A percentile compares a stretch with the other conserved stretches of the same genome.
Evolutionary conservation across 164 flowering plant species (phyloP).

Genomic region (Houttuynia cordata): DNA sequence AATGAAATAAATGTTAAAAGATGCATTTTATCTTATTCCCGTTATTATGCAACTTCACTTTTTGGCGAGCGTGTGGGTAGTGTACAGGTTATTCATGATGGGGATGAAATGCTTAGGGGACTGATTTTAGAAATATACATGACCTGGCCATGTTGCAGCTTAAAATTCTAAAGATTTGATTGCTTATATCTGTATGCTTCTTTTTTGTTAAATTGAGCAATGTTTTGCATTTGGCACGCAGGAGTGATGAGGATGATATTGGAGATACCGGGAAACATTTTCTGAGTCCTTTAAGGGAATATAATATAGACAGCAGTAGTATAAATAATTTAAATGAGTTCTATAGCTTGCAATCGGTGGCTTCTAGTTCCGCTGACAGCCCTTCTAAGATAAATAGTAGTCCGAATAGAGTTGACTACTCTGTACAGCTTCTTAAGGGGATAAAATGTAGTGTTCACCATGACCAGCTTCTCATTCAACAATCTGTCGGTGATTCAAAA

Average conservation of each 20-base stretch:
- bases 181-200: neutral
- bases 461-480: slow-evolving; percentile 32
- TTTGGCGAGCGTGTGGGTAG: neutral
- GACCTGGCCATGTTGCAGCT: neutral
- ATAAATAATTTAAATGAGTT: slow-evolving; percentile 48
- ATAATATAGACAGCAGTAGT: slow-evolving; percentile 64
- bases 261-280: slow-evolving; percentile 42
- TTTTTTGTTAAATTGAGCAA: neutral
- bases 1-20: too few species aligned
- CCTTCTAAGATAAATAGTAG: slow-evolving; percentile 50
- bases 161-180: neutral
- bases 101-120: neutral
- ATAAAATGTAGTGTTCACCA: slow-evolving; percentile 29
- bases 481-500: slow-evolving; percentile 29
- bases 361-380: slow-evolving; percentile 72
- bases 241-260: slow-evolving; percentile 79
- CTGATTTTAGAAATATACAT: neutral
- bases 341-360: slow-evolving; percentile 41
- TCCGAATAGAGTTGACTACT: slow-evolving; percentile 35
- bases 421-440: slow-evolving; percentile 37
- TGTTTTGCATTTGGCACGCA: slow-evolving; percentile 18
- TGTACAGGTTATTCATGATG: neutral
- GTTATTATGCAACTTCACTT: too few species aligned
- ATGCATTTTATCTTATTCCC: too few species aligned
- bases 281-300: slow-evolving; percentile 55